Evolutionary conservation across 1,284 basidiomycete species (phyloP).

Genomic region (Cutaneotrichosporon daszewskae): DNA sequence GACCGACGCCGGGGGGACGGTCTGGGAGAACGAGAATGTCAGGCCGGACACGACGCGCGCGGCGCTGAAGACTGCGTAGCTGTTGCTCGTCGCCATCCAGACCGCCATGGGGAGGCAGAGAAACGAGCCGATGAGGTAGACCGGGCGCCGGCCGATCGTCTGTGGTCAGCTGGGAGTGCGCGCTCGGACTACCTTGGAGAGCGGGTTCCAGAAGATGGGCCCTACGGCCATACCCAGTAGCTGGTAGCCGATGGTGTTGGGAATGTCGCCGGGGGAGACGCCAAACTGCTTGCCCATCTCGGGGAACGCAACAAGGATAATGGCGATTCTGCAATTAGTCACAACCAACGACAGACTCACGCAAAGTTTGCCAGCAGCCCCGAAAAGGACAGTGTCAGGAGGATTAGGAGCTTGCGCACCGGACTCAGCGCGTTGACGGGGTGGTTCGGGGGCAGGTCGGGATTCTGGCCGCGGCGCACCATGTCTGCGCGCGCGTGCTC

Average conservation of each 20-base stretch:
- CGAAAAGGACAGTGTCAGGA: constrained; percentile 26
- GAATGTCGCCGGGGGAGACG: constrained; percentile 26
- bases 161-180: constrained; percentile 1
- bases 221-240: constrained; percentile 46
- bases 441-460: constrained; percentile 20
- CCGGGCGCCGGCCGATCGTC: constrained; percentile 37
- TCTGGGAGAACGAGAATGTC: constrained; percentile 23
- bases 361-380: constrained; percentile 36
- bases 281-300: constrained; percentile 2
- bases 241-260: constrained; percentile 42
- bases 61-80: constrained; percentile 20
- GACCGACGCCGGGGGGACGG: constrained; percentile 28
- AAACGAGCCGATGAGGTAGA: constrained; percentile 39
- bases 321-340: no score
- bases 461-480: constrained; percentile 3
- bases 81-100: constrained; percentile 34
- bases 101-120: constrained; percentile 40
- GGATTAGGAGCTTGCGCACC: constrained; percentile 35
- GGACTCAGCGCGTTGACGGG: constrained; percentile 29
- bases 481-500: no score
- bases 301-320: constrained; percentile 16
- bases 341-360: no score
- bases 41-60: constrained; percentile 30
- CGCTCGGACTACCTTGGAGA: constrained; percentile 9
- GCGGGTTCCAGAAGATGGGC: constrained; percentile 35